Base-by-base conservation (phyloP, 306 rosid genomes). In the Medicago lupulina region DNA sequence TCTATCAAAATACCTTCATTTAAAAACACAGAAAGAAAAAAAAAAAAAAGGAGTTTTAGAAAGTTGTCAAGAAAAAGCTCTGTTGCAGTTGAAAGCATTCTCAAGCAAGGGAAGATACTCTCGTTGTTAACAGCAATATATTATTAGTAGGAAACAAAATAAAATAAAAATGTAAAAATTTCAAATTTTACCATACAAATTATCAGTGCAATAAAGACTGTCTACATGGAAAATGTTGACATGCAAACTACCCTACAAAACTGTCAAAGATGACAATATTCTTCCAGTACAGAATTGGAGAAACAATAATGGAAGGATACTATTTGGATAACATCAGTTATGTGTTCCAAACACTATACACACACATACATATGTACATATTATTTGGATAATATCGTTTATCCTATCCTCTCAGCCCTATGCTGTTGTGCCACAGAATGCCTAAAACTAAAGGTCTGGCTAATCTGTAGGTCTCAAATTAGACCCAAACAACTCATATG, bases 1-100 rank as follows among this genome's bases (percentile, higher is more conserved):
- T 85, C 82, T 95, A 78, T 95, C 97, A 75, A 92, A 95, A 78
- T 81, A 89, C 87, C 97, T 95, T 86, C 81, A 85, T 46, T 21
- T 50, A 68, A 74, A 62, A 74, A 62, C 53, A 12, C 66, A 1
- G 2, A 23, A 2, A 23, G 2, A 23, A 23, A 15, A 18, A 38
- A 23, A 23, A 23, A 23, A 23, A 31, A 38, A 15, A 36, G 7
- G 14, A 59, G 65, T 9, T 63, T 68, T 63, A 46, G 71, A 73
- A 50, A 23, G 76, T 46, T 7, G n/a, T 46, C 15, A 46, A 46
- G n/a, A 44, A 5, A 12, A 44, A 12, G 50, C 50, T n/a, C 16
- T 13, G 16, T 46, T 12, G 6, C 25, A 16, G 64, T 21, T 43
- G 61, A 18, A 55, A 67, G 68, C 60, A 76, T 9, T 54, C 34